Evolutionary conservation across 108 stramenopile species (phyloP).

Genomic region (Aurantiochytrium sp.): DNA sequence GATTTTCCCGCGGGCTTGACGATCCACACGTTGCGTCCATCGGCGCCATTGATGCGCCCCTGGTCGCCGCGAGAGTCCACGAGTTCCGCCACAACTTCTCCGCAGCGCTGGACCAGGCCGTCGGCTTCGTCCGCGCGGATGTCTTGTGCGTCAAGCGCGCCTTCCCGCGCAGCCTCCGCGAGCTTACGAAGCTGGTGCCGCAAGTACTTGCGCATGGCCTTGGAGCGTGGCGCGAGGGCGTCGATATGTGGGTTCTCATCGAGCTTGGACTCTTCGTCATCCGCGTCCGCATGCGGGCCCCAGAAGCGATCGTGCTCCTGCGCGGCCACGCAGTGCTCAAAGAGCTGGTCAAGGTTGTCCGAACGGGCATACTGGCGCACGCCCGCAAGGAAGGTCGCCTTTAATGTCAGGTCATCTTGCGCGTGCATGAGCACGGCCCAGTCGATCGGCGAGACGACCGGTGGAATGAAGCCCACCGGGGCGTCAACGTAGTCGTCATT

Average conservation of each 20-base stretch:
- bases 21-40: conserved; percentile 59
- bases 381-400: background rate
- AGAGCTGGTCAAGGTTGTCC: background rate
- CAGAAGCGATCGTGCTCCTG: background rate
- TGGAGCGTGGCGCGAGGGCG: background rate
- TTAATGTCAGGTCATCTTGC: background rate
- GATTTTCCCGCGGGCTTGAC: conserved; percentile 61
- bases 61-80: conserved; percentile 14
- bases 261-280: background rate
- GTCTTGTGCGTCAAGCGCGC: background rate
- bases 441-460: background rate
- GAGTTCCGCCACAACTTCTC: background rate
- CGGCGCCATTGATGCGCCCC: conserved; percentile 43
- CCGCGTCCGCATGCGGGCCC: background rate
- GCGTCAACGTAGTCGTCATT: conserved; percentile 12
- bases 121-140: background rate
- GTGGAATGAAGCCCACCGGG: background rate
- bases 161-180: background rate
- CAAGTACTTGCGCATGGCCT: background rate
- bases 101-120: background rate
- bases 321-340: background rate
- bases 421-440: background rate
- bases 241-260: background rate
- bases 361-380: background rate
- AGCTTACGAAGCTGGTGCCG: background rate